A percentile compares a stretch with the other conserved stretches of the same genome.
These are phyloP conservation scores for Schizochytrium sp. DNA, from an alignment of 108 stramenopile species.

Conservation along the genomic window DNA sequence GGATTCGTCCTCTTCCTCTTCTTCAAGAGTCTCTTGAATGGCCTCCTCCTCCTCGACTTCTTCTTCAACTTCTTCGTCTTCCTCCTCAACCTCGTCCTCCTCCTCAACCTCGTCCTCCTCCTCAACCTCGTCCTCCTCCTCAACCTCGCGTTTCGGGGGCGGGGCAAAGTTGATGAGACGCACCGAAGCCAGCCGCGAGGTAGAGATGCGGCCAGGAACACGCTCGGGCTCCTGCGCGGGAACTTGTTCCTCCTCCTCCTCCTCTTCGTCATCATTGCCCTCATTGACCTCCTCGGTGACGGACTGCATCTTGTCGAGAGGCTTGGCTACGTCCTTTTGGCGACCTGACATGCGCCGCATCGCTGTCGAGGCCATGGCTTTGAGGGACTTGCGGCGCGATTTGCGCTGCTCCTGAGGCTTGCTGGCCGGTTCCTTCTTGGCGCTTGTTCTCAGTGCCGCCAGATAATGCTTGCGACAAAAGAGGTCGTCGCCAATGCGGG, in stretches of 20 bases:
- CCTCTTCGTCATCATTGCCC: background rate
- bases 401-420: too few relatives aligned
- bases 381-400: background rate
- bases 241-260: background rate
- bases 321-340: background rate
- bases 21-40: background rate
- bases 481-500: background rate
- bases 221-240: too few relatives aligned
- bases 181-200: too few relatives aligned
- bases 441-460: background rate
- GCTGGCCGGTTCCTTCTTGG: too few relatives aligned
- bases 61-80: background rate
- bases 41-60: background rate
- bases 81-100: background rate
- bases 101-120: background rate
- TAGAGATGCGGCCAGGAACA: too few relatives aligned
- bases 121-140: background rate
- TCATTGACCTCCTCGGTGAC: background rate
- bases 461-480: background rate
- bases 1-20: background rate
- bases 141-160: background rate
- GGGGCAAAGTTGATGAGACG: too few relatives aligned
- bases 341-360: background rate
- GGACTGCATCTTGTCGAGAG: background rate
- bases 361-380: background rate